These are phyloP conservation scores for Quillaja saponaria DNA, from an alignment of 306 rosid genomes.

Conservation along the genomic window DNA sequence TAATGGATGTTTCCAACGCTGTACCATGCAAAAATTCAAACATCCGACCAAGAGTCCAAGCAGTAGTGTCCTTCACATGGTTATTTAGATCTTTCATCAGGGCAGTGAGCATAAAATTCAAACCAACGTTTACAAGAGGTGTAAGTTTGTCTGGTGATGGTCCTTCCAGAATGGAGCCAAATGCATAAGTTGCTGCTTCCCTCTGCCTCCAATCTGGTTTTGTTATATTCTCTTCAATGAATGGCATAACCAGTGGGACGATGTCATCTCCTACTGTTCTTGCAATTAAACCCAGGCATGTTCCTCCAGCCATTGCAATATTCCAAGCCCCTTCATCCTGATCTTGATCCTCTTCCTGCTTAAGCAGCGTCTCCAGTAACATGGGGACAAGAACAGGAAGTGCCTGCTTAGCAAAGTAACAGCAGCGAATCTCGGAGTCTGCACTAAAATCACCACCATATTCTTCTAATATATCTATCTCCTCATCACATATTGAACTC, in stretches of 20 bases:
- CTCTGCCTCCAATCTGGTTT: conserved; percentile 94
- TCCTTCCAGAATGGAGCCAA: conserved; percentile 93
- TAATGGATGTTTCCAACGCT: conserved; percentile 71
- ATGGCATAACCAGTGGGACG: conserved; percentile 91
- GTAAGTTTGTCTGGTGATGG: conserved; percentile 88
- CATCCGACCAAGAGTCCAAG: conserved; percentile 98
- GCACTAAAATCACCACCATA: conserved; percentile 83
- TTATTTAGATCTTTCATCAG: conserved; percentile 75
- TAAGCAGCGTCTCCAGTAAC: conserved; percentile 79
- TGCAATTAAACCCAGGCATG: conserved; percentile 92
- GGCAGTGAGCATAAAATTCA: conserved; percentile 79
- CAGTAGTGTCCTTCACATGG: conserved; percentile 95
- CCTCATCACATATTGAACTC: conserved; percentile 97
- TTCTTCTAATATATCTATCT: conserved; percentile 83
- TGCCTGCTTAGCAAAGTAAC: conserved; percentile 81
- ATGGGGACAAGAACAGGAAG: conserved; percentile 81
- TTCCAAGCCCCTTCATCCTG: conserved; percentile 99
- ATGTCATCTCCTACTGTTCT: conserved; percentile 88
- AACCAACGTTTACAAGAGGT: conserved; percentile 73
- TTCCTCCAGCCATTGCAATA: conserved; percentile 99
- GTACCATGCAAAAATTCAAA: conserved; percentile 93
- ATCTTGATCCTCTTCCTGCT: conserved; percentile 97
- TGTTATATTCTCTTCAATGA: conserved; percentile 84
- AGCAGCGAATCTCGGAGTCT: conserved; percentile 83
- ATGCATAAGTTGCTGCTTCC: conserved; percentile 94